Percentiles rank a stretch among this genome's conserved stretches.
Evolutionary conservation across 1,284 basidiomycete genomes (phyloP).

Genomic region (Fomitopsis pinicola): DNA sequence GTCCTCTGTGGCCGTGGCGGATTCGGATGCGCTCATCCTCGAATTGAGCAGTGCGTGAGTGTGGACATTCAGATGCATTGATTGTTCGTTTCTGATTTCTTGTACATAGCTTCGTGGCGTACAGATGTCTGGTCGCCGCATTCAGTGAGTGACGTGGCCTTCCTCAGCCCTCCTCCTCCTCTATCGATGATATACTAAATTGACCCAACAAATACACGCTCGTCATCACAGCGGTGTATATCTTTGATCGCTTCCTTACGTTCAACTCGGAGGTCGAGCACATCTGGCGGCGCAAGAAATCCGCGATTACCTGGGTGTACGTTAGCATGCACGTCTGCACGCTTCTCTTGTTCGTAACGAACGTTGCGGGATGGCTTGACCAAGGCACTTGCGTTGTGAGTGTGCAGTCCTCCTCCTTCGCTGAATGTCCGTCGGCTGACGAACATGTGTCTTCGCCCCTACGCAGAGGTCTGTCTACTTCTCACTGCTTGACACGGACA

Average conservation of each 20-base stretch:
- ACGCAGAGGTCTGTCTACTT: neutral
- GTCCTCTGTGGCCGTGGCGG: no score
- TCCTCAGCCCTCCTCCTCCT: neutral
- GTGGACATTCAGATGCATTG: neutral
- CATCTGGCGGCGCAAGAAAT: neutral
- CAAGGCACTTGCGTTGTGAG: neutral
- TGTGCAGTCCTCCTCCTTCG: neutral
- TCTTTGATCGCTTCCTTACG: neutral
- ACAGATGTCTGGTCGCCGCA: neutral
- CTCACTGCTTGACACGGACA: neutral
- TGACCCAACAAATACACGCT: neutral
- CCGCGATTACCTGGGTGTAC: neutral
- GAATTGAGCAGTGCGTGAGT: neutral
- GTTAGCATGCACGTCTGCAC: neutral
- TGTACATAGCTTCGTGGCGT: neutral
- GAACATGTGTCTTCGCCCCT: no score
- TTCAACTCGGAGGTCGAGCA: neutral
- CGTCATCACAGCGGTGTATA: neutral
- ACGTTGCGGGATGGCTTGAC: neutral
- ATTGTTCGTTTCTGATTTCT: no score
- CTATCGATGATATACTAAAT: no score
- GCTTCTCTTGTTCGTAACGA: neutral
- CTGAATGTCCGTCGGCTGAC: no score
- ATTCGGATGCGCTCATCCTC: neutral
- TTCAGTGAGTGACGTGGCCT: neutral